Conservation (phyloP, 75 land plant species). For the Picea glauca region DNA sequence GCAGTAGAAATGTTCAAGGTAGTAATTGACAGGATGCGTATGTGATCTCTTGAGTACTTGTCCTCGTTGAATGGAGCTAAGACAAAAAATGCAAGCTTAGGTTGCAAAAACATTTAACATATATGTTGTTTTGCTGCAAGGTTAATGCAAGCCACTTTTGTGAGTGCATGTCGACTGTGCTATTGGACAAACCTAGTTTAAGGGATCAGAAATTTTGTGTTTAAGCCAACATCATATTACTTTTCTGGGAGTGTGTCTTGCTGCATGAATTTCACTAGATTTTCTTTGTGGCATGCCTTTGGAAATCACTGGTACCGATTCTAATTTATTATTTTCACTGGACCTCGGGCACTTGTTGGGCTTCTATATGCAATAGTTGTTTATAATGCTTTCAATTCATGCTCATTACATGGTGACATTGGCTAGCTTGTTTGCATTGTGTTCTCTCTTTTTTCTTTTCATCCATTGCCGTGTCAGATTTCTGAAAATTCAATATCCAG, state of each 20-base stretch:
- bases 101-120: too few species aligned
- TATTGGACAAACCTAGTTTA: too few species aligned
- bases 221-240: constrained; percentile 30
- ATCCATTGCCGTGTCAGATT: constrained; percentile 19
- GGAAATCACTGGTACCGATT: constrained; percentile 30
- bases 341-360: constrained; percentile 37
- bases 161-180: too few species aligned
- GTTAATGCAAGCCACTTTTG: too few species aligned
- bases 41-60: too few species aligned
- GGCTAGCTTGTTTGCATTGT: constrained; percentile 35
- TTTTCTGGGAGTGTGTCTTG: constrained; percentile 29
- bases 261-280: constrained; percentile 30
- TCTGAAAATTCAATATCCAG: constrained; percentile 24
- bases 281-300: constrained; percentile 1
- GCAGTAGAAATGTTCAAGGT: too few species aligned
- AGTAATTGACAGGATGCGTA: too few species aligned
- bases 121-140: too few species aligned
- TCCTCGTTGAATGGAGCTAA: too few species aligned
- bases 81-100: too few species aligned
- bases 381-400: constrained; percentile 41
- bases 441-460: constrained; percentile 36
- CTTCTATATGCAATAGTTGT: constrained; percentile 42
- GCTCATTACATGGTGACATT: constrained; percentile 32
- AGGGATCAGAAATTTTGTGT: too few species aligned
- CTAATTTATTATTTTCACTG: constrained; percentile 29